phyloP scores from a whole-genome alignment of 148 eudicot genomes.

The Cornus kousa region DNA sequence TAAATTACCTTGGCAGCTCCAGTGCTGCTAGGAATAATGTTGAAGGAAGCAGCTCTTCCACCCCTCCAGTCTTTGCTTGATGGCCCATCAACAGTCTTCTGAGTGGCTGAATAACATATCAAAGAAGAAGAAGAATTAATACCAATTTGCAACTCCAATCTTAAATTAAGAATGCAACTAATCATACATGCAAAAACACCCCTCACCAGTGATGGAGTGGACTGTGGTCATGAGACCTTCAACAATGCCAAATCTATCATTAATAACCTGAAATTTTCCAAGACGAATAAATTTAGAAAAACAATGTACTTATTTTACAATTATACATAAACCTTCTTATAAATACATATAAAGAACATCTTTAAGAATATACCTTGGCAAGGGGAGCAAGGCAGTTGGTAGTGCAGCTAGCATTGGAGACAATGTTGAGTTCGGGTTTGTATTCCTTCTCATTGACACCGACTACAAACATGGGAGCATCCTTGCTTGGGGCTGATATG shows the following conservation, averaged over 20 bases:
- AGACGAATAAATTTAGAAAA: too few species aligned
- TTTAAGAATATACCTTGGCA: conserved; percentile 42
- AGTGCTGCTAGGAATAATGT: conserved; percentile 78
- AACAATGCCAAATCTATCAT: conserved; percentile 55
- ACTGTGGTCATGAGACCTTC: conserved; percentile 35
- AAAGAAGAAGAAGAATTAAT: background rate
- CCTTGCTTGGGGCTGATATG: conserved; percentile 64
- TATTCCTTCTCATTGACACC: conserved; percentile 76
- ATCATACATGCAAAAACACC: too few species aligned
- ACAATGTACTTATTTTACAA: too few species aligned
- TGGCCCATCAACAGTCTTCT: conserved; percentile 77
- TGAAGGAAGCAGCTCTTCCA: conserved; percentile 78
- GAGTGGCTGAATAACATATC: conserved; percentile 37
- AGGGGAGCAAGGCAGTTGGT: conserved; percentile 78
- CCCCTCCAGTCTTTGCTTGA: conserved; percentile 78
- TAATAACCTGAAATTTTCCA: conserved; percentile 35
- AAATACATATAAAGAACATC: too few species aligned
- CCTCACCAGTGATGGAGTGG: conserved; percentile 61
- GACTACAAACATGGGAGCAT: conserved; percentile 70
- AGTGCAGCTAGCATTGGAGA: conserved; percentile 76
- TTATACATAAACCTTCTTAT: too few species aligned
- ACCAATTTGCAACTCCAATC: too few species aligned
- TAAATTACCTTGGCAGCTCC: conserved; percentile 72
- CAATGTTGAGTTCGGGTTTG: conserved; percentile 52
- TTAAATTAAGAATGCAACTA: too few species aligned